Evolutionary conservation across 1,139 yeast species (phyloP).

Genomic region (Scheffersomyces segobiensis): DNA sequence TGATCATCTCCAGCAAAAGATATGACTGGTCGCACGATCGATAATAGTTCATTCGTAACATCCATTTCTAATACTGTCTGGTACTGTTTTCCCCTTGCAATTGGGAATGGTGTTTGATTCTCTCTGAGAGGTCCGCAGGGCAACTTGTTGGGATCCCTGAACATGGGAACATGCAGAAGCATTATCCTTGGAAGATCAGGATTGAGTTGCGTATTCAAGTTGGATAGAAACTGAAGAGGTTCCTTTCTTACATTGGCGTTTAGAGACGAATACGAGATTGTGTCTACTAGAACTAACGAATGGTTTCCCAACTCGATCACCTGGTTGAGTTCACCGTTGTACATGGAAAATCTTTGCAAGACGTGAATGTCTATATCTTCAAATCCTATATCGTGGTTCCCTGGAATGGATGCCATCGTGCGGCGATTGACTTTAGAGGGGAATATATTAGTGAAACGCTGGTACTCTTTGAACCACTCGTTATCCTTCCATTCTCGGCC

Average conservation of each 20-base stretch:
- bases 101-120: slow-evolving; percentile 53
- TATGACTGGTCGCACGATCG: slow-evolving; percentile 58
- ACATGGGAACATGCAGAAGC: slow-evolving; percentile 79
- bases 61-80: slow-evolving; percentile 70
- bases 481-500: slow-evolving; percentile 79
- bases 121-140: slow-evolving; percentile 73
- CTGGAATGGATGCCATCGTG: slow-evolving; percentile 69
- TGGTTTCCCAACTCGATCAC: slow-evolving; percentile 68
- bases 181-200: slow-evolving; percentile 62
- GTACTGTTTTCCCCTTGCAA: slow-evolving; percentile 72
- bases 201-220: slow-evolving; percentile 19
- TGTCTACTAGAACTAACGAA: slow-evolving; percentile 73
- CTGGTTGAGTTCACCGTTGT: slow-evolving; percentile 71
- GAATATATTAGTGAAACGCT: slow-evolving; percentile 67
- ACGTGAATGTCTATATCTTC: slow-evolving; percentile 62
- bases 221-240: slow-evolving; percentile 26
- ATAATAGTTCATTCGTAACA: slow-evolving; percentile 57
- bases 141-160: slow-evolving; percentile 52
- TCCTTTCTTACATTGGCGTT: slow-evolving; percentile 24
- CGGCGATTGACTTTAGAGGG: slow-evolving; percentile 47
- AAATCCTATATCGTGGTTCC: slow-evolving; percentile 95
- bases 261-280: slow-evolving; percentile 68
- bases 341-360: slow-evolving; percentile 60
- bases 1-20: slow-evolving; percentile 95
- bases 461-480: slow-evolving; percentile 71